phyloP scores from a whole-genome alignment of 169 alveolate genomes.

The Cryptosporidium bovis region DNA sequence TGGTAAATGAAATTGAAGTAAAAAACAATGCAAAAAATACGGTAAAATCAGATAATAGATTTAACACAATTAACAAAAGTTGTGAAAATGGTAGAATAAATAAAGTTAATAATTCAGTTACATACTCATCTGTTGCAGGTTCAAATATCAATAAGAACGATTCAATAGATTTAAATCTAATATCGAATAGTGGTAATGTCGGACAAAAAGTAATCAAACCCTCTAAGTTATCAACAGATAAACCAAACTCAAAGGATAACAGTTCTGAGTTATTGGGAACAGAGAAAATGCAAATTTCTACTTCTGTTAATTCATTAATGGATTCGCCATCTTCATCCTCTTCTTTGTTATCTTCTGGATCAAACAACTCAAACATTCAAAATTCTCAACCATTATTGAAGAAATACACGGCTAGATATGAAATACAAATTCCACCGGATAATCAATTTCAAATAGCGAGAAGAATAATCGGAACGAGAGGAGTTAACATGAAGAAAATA shows the following conservation, averaged over 20 bases:
- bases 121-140: conserved; percentile 56
- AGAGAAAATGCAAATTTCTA: neutral
- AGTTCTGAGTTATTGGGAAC: neutral
- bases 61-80: neutral
- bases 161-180: neutral
- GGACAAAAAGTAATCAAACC: neutral
- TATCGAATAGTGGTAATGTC: conserved; percentile 8
- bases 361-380: neutral
- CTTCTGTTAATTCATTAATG: conserved; percentile 9
- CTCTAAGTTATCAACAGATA: neutral
- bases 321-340: conserved; percentile 41
- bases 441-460: conserved; percentile 92
- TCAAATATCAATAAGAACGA: conserved; percentile 22
- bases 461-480: conserved; percentile 91
- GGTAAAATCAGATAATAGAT: neutral
- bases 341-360: conserved; percentile 13
- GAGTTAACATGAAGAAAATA: conserved; percentile 93
- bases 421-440: conserved; percentile 91
- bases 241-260: conserved; percentile 11
- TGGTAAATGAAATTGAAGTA: neutral
- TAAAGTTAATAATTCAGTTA: neutral
- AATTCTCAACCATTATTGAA: conserved; percentile 41
- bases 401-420: conserved; percentile 93
- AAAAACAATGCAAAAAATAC: neutral
- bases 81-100: neutral